These are phyloP conservation scores for Emmonsia crescens DNA, from an alignment of 2,329 filamentous ascomycete genomes.

Conservation along the genomic window DNA sequence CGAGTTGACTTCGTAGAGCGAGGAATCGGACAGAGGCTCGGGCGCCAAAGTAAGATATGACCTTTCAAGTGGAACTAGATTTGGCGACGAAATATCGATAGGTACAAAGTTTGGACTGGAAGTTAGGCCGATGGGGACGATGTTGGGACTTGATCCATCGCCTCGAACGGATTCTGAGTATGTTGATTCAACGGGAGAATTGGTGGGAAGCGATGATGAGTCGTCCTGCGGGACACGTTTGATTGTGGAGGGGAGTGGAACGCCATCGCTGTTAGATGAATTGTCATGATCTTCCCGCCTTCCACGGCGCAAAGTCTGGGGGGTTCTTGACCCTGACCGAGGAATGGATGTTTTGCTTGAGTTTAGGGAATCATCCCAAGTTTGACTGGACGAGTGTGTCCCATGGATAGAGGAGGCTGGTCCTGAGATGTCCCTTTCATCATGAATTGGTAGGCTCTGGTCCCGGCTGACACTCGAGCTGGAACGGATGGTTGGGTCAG, in stretches of 20 bases:
- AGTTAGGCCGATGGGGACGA: slow-evolving; percentile 27
- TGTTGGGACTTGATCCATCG: slow-evolving; percentile 30
- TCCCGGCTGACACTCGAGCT: slow-evolving; percentile 19
- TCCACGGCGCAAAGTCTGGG: background rate
- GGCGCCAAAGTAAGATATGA: slow-evolving; percentile 24
- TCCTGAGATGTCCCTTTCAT: slow-evolving; percentile 7
- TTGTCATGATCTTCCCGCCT: slow-evolving; percentile 16
- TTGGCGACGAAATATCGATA: slow-evolving; percentile 28
- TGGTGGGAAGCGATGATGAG: slow-evolving; percentile 17
- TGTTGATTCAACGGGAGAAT: slow-evolving; percentile 15
- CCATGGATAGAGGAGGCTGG: slow-evolving; percentile 4
- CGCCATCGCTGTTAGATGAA: slow-evolving; percentile 13
- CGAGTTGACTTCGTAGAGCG: slow-evolving; percentile 30
- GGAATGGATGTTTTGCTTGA: slow-evolving; percentile 14
- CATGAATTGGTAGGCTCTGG: slow-evolving; percentile 21
- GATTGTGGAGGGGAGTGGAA: slow-evolving; percentile 27
- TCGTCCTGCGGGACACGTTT: slow-evolving; percentile 28
- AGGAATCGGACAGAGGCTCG: slow-evolving; percentile 27
- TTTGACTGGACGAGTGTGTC: slow-evolving; percentile 11
- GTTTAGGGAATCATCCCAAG: slow-evolving; percentile 11
- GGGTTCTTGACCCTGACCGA: slow-evolving; percentile 7
- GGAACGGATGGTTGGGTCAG: slow-evolving; percentile 20
- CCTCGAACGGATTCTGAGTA: slow-evolving; percentile 17
- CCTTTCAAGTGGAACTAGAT: slow-evolving; percentile 24
- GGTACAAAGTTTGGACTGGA: slow-evolving; percentile 33